Percentiles rank a stretch among this genome's conserved stretches.
phyloP scores from a whole-genome alignment of 2,329 filamentous ascomycete genomes.

The Esteya vermicola region DNA sequence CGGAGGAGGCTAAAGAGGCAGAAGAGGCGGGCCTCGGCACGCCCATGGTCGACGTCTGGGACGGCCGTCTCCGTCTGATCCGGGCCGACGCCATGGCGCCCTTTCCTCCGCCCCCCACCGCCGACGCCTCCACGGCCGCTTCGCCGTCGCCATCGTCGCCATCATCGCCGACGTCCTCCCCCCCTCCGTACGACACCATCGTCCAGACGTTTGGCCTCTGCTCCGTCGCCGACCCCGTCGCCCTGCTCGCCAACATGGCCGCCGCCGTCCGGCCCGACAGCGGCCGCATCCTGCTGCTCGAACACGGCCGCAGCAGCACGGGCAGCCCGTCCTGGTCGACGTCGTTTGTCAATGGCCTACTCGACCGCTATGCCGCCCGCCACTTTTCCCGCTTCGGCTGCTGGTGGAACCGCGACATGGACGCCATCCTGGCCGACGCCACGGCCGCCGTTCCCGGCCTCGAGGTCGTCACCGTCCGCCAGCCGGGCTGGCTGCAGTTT shows the following conservation, averaged over 20 bases:
- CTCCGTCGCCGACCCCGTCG: slow-evolving; percentile 42
- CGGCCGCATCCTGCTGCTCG: slow-evolving; percentile 46
- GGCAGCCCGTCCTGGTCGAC: no score
- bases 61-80: slow-evolving; percentile 12
- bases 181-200: slow-evolving; percentile 42
- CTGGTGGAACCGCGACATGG: slow-evolving; percentile 55
- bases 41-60: slow-evolving; percentile 14
- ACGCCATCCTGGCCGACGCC: slow-evolving; percentile 36
- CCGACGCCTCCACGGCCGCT: slow-evolving; percentile 11
- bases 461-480: slow-evolving; percentile 38
- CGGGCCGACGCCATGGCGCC: slow-evolving; percentile 29
- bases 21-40: slow-evolving; percentile 23
- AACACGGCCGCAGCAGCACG: slow-evolving; percentile 47
- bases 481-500: slow-evolving; percentile 36
- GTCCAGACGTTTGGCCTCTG: slow-evolving; percentile 53
- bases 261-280: slow-evolving; percentile 34
- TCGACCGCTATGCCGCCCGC: slow-evolving; percentile 38
- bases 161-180: slow-evolving; percentile 10
- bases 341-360: slow-evolving; percentile 38
- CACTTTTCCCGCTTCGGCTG: slow-evolving; percentile 49
- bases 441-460: slow-evolving; percentile 33
- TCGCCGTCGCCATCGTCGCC: no score
- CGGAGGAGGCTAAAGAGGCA: slow-evolving; percentile 17
- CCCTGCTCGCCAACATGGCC: slow-evolving; percentile 39
- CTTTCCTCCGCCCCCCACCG: slow-evolving; percentile 26